Conservation (phyloP, 805 yeast species). For the Saturnispora quitensis region DNA sequence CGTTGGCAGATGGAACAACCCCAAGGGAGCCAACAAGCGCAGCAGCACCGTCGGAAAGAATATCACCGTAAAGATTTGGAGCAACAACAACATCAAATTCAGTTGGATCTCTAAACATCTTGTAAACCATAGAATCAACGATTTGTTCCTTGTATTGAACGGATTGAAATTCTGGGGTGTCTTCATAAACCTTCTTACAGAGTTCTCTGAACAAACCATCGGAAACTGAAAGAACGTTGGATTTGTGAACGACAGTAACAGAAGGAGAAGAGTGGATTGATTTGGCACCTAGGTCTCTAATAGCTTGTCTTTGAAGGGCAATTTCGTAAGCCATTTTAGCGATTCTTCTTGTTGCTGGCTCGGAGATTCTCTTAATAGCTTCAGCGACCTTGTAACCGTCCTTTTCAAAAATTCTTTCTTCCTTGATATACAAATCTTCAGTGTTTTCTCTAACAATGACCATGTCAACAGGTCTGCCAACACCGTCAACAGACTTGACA, state of each 20-base stretch:
- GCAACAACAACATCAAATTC: slow-evolving; percentile 97
- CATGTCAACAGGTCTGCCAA: slow-evolving; percentile 88
- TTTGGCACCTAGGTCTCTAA: slow-evolving; percentile 55
- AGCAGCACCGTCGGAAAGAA: slow-evolving; percentile 95
- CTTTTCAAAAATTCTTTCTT: slow-evolving; percentile 65
- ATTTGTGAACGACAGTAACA: slow-evolving; percentile 91
- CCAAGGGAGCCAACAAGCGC: slow-evolving; percentile 96
- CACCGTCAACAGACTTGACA: slow-evolving; percentile 83
- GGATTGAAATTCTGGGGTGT: slow-evolving; percentile 47
- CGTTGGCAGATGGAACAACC: slow-evolving; percentile 96
- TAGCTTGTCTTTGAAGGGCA: slow-evolving; percentile 81
- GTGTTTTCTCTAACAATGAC: slow-evolving; percentile 98
- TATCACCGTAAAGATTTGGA: slow-evolving; percentile 97
- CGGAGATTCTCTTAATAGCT: slow-evolving; percentile 94
- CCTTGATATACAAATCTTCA: slow-evolving; percentile 93
- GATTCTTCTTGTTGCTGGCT: slow-evolving; percentile 74
- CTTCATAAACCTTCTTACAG: slow-evolving; percentile 48
- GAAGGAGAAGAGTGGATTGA: slow-evolving; percentile 48
- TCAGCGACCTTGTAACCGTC: slow-evolving; percentile 92
- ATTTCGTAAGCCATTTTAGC: slow-evolving; percentile 89
- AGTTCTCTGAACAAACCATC: slow-evolving; percentile 97
- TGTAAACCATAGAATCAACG: slow-evolving; percentile 98
- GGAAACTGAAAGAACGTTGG: slow-evolving; percentile 84
- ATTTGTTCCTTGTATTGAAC: slow-evolving; percentile 86
- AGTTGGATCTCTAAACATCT: slow-evolving; percentile 97